A percentile compares a stretch with the other conserved stretches of the same genome.
Conservation (phyloP, 108 stramenopile species). For the Schizochytrium sp. region DNA sequence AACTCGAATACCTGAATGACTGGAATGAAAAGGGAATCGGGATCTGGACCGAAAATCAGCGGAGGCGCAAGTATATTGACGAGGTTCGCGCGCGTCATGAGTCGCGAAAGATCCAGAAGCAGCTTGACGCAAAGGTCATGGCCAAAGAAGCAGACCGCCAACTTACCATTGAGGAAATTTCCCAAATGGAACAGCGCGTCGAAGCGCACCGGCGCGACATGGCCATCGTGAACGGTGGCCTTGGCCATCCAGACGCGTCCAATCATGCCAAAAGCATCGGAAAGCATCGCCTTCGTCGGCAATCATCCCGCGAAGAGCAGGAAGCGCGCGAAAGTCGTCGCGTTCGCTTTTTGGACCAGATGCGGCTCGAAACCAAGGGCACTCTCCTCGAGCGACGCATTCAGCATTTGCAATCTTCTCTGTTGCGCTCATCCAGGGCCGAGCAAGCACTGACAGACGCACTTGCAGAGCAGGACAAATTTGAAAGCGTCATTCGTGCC, state of each 20-base stretch:
- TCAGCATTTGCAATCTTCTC: background rate
- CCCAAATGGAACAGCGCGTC: background rate
- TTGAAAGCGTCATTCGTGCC: background rate
- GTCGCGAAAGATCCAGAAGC: background rate
- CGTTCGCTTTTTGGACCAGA: background rate
- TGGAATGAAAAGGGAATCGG: conserved; percentile 7
- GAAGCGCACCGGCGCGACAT: background rate
- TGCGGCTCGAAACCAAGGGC: background rate
- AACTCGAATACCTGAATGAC: background rate
- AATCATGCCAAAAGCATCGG: background rate
- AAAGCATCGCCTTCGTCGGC: background rate
- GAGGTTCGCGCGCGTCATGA: background rate
- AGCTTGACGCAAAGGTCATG: background rate
- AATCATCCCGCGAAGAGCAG: background rate
- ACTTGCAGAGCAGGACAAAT: background rate
- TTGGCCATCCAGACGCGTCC: background rate
- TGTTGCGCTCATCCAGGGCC: background rate
- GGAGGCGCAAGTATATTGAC: background rate
- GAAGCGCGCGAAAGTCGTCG: background rate
- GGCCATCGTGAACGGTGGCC: background rate
- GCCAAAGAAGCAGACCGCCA: background rate
- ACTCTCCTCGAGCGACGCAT: background rate
- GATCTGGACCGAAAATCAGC: background rate
- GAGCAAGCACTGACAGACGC: background rate
- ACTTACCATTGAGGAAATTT: background rate